These are phyloP conservation scores for Cercospora nicotianae DNA, from an alignment of 2,329 filamentous ascomycete genomes.

Conservation along the genomic window DNA sequence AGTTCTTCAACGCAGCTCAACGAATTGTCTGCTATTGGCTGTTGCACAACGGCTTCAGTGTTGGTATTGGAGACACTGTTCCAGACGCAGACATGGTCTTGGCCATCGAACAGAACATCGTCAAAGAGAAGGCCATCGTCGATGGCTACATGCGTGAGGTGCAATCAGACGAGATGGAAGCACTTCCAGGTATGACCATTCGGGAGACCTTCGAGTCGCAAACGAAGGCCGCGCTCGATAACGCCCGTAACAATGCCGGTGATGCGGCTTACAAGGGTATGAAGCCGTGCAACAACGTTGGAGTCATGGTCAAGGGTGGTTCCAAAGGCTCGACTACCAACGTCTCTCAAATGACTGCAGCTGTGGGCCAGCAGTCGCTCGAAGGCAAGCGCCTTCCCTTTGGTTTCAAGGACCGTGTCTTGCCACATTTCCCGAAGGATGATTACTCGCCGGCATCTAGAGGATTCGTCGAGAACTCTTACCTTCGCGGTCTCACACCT, in stretches of 20 bases:
- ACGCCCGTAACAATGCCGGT: slow-evolving; percentile 94
- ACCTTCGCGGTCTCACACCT: slow-evolving; percentile 90
- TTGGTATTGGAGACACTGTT: slow-evolving; percentile 97
- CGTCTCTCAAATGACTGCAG: slow-evolving; percentile 98
- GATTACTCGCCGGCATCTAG: slow-evolving; percentile 96
- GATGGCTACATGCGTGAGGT: slow-evolving; percentile 72
- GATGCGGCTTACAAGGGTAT: slow-evolving; percentile 86
- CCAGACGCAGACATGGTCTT: slow-evolving; percentile 82
- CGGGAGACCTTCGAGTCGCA: slow-evolving; percentile 98
- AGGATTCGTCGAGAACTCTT: slow-evolving; percentile 98
- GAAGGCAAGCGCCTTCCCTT: slow-evolving; percentile 99
- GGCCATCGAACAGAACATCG: slow-evolving; percentile 79
- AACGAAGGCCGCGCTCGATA: slow-evolving; percentile 90
- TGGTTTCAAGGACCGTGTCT: slow-evolving; percentile 95
- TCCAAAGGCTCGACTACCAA: slow-evolving; percentile 99
- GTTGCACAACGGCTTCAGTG: slow-evolving; percentile 92
- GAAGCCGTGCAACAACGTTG: slow-evolving; percentile 94
- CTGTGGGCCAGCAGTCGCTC: slow-evolving; percentile 96
- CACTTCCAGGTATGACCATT: slow-evolving; percentile 97
- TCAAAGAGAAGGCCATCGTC: slow-evolving; percentile 78
- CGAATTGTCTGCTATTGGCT: slow-evolving; percentile 97
- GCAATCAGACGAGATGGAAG: slow-evolving; percentile 82
- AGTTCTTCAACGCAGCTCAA: slow-evolving; percentile 94
- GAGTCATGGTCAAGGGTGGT: slow-evolving; percentile 92
- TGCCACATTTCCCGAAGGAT: slow-evolving; percentile 98